Evolutionary conservation across 768 basidiomycete species (phyloP), one percentile per base, ranked within the genome.

Genomic region (Myochromella boudieri): DNA sequence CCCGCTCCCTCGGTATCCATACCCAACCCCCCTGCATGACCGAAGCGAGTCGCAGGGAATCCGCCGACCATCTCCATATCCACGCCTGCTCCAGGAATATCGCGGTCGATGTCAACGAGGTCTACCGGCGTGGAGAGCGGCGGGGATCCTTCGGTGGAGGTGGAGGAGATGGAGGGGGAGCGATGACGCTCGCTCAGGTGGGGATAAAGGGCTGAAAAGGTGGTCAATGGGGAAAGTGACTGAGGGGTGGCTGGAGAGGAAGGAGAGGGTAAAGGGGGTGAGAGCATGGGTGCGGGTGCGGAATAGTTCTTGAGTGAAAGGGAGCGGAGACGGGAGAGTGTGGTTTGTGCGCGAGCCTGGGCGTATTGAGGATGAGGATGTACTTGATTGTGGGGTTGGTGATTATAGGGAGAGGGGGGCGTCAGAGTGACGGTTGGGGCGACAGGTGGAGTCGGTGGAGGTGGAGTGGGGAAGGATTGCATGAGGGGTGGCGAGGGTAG

Each of bases 251-350:
- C n/a, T 43, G 28, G 9, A 3, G 17, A 3, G 37, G 22, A 1
- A 29, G 21, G 20, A 22, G 21, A 24, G 17, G 26, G 25, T 1
- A 27, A 10, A 40, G 42, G 10, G n/a, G 39, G 37, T 1, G 15
- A 20, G 18, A 42, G 28, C 6, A 40, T 7, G 25, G 51, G 20
- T 20, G 27, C n/a, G 28, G 78, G 77, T 5, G 75, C 74, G 7
- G 76, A 75, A 52, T 80, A 80, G 61, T 79, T 80, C 52, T 64
- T 65, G 48, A 79, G 56, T 41, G 69, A 74, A 34, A 80, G 61
- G 58, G 66, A 65, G 48, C 63, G 65, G 17, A 73, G 50, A 28
- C 68, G 51, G 24, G 56, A 53, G 6, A 69, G 50, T 5, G 68
- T 67, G 6, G 64, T 67, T 50, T 71, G 65, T 0, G 70, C 60